Evolutionary conservation across 345 rosid species (phyloP), one percentile per base, ranked within the genome.

Genomic region (Citrus glauca): DNA sequence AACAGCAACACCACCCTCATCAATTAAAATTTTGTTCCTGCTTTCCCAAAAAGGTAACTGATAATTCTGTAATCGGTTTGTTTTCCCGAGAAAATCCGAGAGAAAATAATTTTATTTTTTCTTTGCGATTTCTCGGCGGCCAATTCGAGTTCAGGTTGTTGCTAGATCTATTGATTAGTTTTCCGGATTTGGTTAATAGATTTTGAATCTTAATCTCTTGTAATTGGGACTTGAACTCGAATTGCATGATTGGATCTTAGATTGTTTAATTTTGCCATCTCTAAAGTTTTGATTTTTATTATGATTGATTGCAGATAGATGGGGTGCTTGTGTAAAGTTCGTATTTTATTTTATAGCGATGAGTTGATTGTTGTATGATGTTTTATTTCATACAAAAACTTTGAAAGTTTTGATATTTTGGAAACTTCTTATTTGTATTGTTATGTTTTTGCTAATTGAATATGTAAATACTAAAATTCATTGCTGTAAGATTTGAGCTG

Each of bases 161-260:
- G n/a, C 38, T 45, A 75, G 71, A 75, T 75, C 78, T 64, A 13
- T 75, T 8, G 17, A 53, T 20, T 64, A 45, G 71, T 50, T 53
- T 48, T 22, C 50, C 62, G n/a, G 45, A 35, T 63, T 74, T 30
- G 70, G 20, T 63, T 48, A 30, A 35, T 48, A 5, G 38, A 30
- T 10, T 30, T 64, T 33, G 0, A 19, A 9, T 3, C 2, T 30
- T 64, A 64, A 64, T 64, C 40, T 64, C 22, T 4, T 53, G 17
- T 22, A 53, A 53, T 53, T 16, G 14, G 37, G 32, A 71, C 22
- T 32, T 20, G 42, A 53, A 14, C 11, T 35, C 9, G 61, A 70
- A 4, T 50, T 70, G 8, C 25, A 5, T 25, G 53, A 37, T 48
- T 48, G 59, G 62, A 75, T 74, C 70, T 74, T 50, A 14, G 61